A percentile compares a stretch with the other conserved stretches of the same genome.
Conservation (phyloP, 306 rosid genomes). For the Glycyrrhiza uralensis region DNA sequence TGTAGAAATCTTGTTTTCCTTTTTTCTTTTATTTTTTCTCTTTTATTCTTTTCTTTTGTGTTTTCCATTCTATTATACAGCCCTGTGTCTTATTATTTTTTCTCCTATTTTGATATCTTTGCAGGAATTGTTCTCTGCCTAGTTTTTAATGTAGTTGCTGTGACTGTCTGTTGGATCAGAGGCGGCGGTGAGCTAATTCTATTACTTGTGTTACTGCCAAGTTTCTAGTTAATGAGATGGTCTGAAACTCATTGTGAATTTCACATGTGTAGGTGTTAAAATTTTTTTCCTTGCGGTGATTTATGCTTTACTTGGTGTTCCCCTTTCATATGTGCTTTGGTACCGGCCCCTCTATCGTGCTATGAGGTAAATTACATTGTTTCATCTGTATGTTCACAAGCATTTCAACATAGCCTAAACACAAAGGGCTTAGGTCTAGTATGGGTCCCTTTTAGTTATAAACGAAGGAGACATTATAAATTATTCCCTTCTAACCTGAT, state of each 20-base stretch:
- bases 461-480: neutral
- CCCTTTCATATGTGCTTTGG: conserved; percentile 95
- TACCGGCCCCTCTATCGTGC: conserved; percentile 98
- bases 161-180: conserved; percentile 77
- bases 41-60: neutral
- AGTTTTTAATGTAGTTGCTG: conserved; percentile 76
- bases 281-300: conserved; percentile 96
- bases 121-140: conserved; percentile 94
- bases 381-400: conserved; percentile 4
- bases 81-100: neutral
- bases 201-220: neutral
- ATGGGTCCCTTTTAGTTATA: neutral
- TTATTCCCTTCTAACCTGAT: neutral
- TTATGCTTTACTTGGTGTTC: conserved; percentile 83
- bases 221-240: conserved; percentile 9
- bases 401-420: neutral
- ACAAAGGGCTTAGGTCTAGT: conserved; percentile 8
- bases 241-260: conserved; percentile 27
- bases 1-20: neutral
- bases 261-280: conserved; percentile 64
- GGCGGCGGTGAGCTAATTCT: conserved; percentile 78
- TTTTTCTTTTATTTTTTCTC: neutral
- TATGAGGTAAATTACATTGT: conserved; percentile 57
- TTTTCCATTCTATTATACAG: neutral
- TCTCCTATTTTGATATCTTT: conserved; percentile 10